Conservation (phyloP, 805 yeast genomes). For the Candida palmyrensis region DNA sequence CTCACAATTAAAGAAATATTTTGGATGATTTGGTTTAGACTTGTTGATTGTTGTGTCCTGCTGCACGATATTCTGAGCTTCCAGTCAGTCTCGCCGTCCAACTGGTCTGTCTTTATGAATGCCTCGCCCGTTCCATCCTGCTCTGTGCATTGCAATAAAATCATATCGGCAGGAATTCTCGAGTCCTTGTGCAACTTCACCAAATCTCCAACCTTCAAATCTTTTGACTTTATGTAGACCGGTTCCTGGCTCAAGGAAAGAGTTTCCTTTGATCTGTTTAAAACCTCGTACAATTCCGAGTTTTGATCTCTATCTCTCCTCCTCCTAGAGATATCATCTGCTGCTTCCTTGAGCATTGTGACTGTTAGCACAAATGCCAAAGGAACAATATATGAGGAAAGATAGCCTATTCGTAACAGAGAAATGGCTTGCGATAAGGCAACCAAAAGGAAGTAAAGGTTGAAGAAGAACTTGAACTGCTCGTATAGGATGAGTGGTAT, state of each 20-base stretch:
- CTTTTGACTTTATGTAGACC: conserved; percentile 43
- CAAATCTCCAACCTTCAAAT: conserved; percentile 80
- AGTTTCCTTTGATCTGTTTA: conserved; percentile 25
- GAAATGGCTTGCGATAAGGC: conserved; percentile 93
- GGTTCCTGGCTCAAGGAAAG: conserved; percentile 17
- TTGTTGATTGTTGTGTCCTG: conserved; percentile 55
- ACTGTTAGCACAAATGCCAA: conserved; percentile 86
- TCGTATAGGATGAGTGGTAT: conserved; percentile 86
- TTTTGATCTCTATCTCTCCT: conserved; percentile 88
- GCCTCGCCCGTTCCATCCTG: conserved; percentile 75
- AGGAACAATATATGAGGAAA: conserved; percentile 91
- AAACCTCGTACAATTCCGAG: conserved; percentile 71
- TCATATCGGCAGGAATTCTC: conserved; percentile 91
- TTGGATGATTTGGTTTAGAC: conserved; percentile 47
- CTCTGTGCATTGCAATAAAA: conserved; percentile 71
- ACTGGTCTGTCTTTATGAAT: conserved; percentile 93
- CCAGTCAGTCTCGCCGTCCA: conserved; percentile 99
- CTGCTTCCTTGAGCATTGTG: conserved; percentile 93
- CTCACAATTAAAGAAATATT: conserved; percentile 56
- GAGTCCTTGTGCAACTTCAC: conserved; percentile 73
- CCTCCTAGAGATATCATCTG: conserved; percentile 88
- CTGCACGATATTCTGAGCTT: conserved; percentile 77
- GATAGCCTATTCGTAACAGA: conserved; percentile 83
- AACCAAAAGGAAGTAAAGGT: conserved; percentile 84
- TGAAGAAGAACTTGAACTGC: conserved; percentile 96